Evolutionary conservation across 495 filamentous ascomycete species (phyloP), one percentile per base, ranked within the genome.

Genomic region (Bacidia rubella): DNA sequence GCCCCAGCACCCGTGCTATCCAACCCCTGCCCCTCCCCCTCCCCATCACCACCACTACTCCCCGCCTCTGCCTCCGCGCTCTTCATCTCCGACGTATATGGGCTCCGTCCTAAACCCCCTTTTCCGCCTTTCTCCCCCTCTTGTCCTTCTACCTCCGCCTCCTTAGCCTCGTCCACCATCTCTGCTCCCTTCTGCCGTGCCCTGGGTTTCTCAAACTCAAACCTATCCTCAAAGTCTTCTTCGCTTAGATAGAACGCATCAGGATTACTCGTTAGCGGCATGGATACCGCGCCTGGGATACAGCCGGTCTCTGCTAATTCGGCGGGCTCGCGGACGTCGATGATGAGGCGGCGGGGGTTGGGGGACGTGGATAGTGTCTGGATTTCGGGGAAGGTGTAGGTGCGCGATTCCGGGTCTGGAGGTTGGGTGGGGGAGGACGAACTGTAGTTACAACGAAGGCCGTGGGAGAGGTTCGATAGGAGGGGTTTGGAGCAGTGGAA

Each of bases 301-400:
- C 74, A 74, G 32, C 89, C 89, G 0, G 79, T 80, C 3, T 66
- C 56, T 27, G 54, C 48, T 29, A 88, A 77, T 67, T 98, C 92
- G 57, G 68, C 58, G 42, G 90, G 87, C 68, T 96, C 90, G 66
- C 92, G 90, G 58, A 86, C 78, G 71, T 98, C 89, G 57, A 75
- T 62, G 21, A 75, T 63, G 59, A 57, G 46, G 11, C 21, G 42
- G 15, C 38, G 2, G 11, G 45, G 42, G 29, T 20, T 20, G 24
- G 53, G 50, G 23, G 24, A 29, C 20, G 41, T 11, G 43, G 48
- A 22, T 15, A 54, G 50, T 29, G 20, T 0, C 3, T 15, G 29
- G 21, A 59, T 19, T 17, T 54, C 48, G 22, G 48, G 23, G 53
- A 54, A 51, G 20, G 53, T 61, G 59, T 61, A 61, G 44, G 55